Evolutionary conservation across 129 eudicot species (phyloP), one percentile per base, ranked within the genome.

Genomic region (Lonicera japonica): DNA sequence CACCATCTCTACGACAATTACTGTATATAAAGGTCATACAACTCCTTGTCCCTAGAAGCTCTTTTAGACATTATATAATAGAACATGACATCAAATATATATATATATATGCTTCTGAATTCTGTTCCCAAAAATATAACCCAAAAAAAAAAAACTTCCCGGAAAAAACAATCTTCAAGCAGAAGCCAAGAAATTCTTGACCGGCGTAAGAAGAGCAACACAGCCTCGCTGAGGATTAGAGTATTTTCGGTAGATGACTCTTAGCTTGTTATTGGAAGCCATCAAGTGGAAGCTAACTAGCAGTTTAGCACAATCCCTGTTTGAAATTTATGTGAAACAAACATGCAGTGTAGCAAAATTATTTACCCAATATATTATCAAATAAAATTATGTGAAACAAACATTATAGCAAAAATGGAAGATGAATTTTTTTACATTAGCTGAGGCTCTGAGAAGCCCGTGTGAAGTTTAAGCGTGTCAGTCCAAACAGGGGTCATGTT

Each of bases 131-230:
- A 29, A 6, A n/a, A n/a, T n/a, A 29, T 29, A 29, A 29, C 36
- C n/a, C 36, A 29, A 29, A 29, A 6, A 29, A 29, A 29, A 29
- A 29, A 29, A 29, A 29, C 2, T 29, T n/a, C n/a, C n/a, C 36
- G 36, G 36, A 29, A 29, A 29, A 29, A 6, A 29, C 2, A 1
- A 29, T 1, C 36, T 29, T 45, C 47, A 58, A 14, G 64, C 64
- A 19, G 60, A 59, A 38, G 86, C 74, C 88, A 80, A 81, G 18
- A 89, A 79, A 65, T 21, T 20, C 58, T 76, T 78, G 58, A 88
- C 97, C 39, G 97, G 95, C n/a, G 75, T 64, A 21, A 69, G 63
- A 8, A 86, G 61, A 11, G 95, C 95, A 54, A 89, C 95, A 9
- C 84, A 61, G 1, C 86, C 95, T 16, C 70, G 40, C 18, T 74